Evolutionary conservation across 441 rosid species (phyloP).

Genomic region (Corymbia calophylla): DNA sequence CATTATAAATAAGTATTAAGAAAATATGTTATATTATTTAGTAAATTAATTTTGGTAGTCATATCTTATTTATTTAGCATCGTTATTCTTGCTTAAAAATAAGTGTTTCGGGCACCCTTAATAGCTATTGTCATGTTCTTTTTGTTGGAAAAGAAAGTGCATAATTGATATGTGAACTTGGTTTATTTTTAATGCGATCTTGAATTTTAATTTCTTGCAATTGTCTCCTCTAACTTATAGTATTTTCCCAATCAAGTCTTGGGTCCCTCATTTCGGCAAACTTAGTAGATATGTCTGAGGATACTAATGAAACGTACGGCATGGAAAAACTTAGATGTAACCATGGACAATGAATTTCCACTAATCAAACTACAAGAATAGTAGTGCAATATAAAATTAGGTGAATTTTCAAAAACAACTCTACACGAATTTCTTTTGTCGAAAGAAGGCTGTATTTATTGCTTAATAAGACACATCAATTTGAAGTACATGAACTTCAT

Average conservation of each 20-base stretch:
- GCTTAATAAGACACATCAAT: not conserved
- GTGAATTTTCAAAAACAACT: not conserved
- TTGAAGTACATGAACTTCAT: not conserved
- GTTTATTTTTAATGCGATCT: not conserved
- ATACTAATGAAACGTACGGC: not conserved
- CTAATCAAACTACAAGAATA: not conserved
- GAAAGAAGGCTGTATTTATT: not conserved
- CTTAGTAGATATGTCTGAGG: not conserved
- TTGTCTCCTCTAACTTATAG: not conserved
- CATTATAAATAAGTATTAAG: too few relatives aligned
- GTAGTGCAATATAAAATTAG: not conserved
- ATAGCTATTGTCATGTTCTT: too few relatives aligned
- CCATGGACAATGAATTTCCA: not conserved
- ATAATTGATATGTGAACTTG: not conserved
- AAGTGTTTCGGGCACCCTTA: too few relatives aligned
- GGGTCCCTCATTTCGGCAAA: not conserved
- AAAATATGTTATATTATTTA: too few relatives aligned
- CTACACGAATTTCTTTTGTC: not conserved
- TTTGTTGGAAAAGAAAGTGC: too few relatives aligned
- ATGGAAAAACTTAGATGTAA: not conserved
- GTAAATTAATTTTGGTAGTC: too few relatives aligned
- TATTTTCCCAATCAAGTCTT: not conserved
- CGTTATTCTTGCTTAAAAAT: too few relatives aligned
- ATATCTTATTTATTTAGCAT: too few relatives aligned
- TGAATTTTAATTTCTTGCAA: not conserved